phyloP scores from a whole-genome alignment of 805 yeast genomes.

The Dipodascus albidus region DNA sequence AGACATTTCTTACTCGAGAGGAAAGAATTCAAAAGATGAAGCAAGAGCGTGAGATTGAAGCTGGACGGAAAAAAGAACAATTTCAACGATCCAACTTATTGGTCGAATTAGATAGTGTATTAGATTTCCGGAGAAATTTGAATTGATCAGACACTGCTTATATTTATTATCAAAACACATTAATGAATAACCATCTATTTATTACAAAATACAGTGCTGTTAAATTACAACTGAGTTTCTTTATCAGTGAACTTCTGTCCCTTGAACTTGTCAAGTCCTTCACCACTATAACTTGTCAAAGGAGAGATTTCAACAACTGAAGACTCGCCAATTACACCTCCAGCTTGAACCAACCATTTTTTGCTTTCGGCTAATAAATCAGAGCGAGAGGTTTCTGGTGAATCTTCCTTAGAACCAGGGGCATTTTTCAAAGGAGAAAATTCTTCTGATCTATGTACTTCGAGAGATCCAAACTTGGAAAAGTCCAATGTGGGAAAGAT shows the following conservation, averaged over 20 bases:
- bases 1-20: constrained; percentile 10
- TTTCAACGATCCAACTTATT: constrained; percentile 14
- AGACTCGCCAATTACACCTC: constrained; percentile 42
- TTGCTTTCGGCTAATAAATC: constrained; percentile 59
- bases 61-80: constrained; percentile 6
- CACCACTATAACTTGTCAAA: constrained; percentile 61
- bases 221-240: constrained; percentile 2
- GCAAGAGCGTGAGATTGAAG: constrained; percentile 13
- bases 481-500: constrained; percentile 74
- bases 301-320: constrained; percentile 68
- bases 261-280: constrained; percentile 37
- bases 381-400: constrained; percentile 67
- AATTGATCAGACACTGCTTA: not conserved
- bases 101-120: constrained; percentile 17
- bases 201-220: constrained; percentile 2
- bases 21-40: constrained; percentile 16
- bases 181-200: constrained; percentile 4
- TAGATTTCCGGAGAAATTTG: constrained; percentile 7
- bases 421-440: constrained; percentile 93
- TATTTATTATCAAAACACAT: constrained; percentile 6
- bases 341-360: constrained; percentile 58
- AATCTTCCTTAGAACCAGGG: constrained; percentile 69
- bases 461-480: constrained; percentile 75
- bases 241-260: constrained; percentile 6
- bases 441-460: constrained; percentile 75